Evolutionary conservation across 352 stramenopile species (phyloP), one percentile per base, ranked within the genome.

Genomic region (Phytopythium ostracodes): DNA sequence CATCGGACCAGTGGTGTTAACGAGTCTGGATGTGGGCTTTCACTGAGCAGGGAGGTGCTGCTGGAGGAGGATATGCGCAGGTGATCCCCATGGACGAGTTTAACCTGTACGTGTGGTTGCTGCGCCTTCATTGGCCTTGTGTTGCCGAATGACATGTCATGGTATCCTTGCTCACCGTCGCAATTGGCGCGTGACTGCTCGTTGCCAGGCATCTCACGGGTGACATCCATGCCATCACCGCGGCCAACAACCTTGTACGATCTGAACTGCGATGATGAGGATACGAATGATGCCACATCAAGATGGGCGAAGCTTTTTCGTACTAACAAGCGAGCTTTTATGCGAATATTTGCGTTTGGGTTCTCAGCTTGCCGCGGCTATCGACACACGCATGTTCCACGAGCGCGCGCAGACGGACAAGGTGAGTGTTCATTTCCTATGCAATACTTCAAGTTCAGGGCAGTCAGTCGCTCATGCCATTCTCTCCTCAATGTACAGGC

Each of bases 361-460:
- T 58, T 38, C 17, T 17, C 50, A 88, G 82, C 71, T 99, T 42
- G 96, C 97, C 25, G 97, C 97, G 15, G 97, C 96, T 1, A 98
- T 99, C 66, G 97, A 99, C 53, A 98, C 97, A 31, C 80, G 97
- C 25, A 98, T 99, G 79, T 99, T 98, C 76, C 97, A 99, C 69
- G 97, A 99, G 74, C 86, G 72, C 18, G 78, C 81, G 8, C 84
- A 91, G 46, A 82, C 77, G 25, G 81, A 93, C 77, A 91, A 90
- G 62, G 64, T 67, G 24, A 14, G 55, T 15, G 59, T 40, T 15
- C 2, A 25, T 7, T 31, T 9, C 6, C n/a, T 47, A 4, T 24
- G 20, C n/a, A 47, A 0, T 10, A 47, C 42, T n/a, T 15, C 38
- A 18, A 7, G 29, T 33, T 33, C 29, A 33, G 29, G 29, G n/a